Percentiles rank a stretch among this genome's conserved stretches.
phyloP scores from a whole-genome alignment of 148 eudicot species.

The Vaccinium corymbosum region DNA sequence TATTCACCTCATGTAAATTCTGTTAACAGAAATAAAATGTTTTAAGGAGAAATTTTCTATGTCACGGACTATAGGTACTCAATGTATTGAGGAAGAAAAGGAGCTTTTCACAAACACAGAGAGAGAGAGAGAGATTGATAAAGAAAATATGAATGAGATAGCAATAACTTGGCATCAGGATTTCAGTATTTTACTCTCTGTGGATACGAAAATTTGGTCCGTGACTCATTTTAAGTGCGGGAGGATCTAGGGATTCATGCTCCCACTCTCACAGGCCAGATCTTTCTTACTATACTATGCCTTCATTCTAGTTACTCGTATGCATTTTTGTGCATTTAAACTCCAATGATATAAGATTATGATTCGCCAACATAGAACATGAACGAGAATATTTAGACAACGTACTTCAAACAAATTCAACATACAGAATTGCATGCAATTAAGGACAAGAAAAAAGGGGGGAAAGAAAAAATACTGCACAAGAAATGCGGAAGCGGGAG shows the following conservation, averaged over 20 bases:
- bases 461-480: conserved; percentile 1
- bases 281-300: neutral
- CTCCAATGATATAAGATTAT: neutral
- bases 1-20: neutral
- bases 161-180: neutral
- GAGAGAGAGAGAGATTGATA: neutral
- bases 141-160: neutral
- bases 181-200: neutral
- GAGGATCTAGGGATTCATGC: neutral
- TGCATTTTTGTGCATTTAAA: neutral
- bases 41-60: neutral
- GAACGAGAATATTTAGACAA: neutral
- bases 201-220: neutral
- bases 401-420: neutral
- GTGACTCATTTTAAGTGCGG: neutral
- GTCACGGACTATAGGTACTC: neutral
- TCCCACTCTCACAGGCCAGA: neutral
- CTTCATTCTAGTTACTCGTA: neutral
- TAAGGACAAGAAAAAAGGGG: neutral
- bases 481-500: conserved; percentile 6
- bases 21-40: neutral
- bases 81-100: neutral
- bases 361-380: neutral
- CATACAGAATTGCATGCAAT: neutral
- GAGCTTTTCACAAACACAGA: neutral